Evolutionary conservation across 2,329 filamentous ascomycete genomes (phyloP), one percentile per base, ranked within the genome.

Genomic region (Cladosporium austrohemisphaericum): DNA sequence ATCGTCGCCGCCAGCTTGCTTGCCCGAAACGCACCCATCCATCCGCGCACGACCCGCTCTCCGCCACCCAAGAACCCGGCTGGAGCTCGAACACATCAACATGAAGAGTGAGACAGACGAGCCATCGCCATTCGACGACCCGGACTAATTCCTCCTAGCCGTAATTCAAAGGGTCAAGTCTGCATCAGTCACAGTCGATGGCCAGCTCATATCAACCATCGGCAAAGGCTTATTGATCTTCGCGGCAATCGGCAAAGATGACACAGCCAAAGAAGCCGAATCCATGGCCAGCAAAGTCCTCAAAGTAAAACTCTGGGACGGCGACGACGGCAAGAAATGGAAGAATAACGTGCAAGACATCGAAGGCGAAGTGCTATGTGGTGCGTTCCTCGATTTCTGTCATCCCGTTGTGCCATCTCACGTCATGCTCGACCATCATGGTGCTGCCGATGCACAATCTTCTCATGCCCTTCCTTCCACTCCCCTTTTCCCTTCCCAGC

Each of bases 91-190:
- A n/a, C 7, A 23, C 22, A 8, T 8, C 8, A 55, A 31, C 50
- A 71, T 72, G 71, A 73, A 73, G 65, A 68, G 70, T 72, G 56
- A 51, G 62, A 53, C 41, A 32, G n/a, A n/a, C n/a, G n/a, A n/a
- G n/a, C n/a, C n/a, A n/a, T n/a, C n/a, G n/a, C n/a, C n/a, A n/a
- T n/a, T n/a, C n/a, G n/a, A n/a, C n/a, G n/a, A n/a, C n/a, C n/a
- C n/a, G 11, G 41, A 43, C 36, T 48, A 40, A 67, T 58, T 53
- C 43, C 46, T 52, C 52, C 46, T 63, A 96, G 93, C 90, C 47
- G 88, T 98, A 52, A 74, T 97, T 46, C 93, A 98, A 71, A 82
- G 93, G 57, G 93, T 98, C 44, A 82, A 95, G 53, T 97, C 91
- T 35, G 92, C 92, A 53, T 96, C 92, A 6, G 93, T 98, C 60